phyloP scores from a whole-genome alignment of 768 basidiomycete genomes.

The Suillus subluteus region DNA sequence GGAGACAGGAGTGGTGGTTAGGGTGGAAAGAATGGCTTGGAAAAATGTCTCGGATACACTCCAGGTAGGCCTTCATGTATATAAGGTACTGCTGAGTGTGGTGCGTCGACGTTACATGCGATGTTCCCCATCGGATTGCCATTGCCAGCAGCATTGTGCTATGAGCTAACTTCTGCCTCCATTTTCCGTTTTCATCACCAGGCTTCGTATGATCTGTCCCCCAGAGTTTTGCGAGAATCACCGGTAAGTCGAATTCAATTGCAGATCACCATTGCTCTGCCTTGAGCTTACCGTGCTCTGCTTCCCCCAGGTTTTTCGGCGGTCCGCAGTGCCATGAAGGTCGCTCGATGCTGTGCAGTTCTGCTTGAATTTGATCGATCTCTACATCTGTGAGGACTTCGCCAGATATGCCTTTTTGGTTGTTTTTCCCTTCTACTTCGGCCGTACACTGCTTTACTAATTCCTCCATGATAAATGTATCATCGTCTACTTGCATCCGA shows the following conservation, averaged over 20 bases:
- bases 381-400: no score
- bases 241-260: conserved; percentile 30
- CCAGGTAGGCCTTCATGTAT: conserved; percentile 32
- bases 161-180: conserved; percentile 21
- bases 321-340: conserved; percentile 22
- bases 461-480: no score
- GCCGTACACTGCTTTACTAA: no score
- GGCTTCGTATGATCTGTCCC: not conserved
- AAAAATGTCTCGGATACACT: conserved; percentile 22
- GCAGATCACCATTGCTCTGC: conserved; percentile 37
- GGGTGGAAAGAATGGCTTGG: conserved; percentile 23
- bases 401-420: no score
- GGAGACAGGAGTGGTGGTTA: conserved; percentile 39
- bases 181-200: not conserved
- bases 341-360: no score
- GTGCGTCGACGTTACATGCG: conserved; percentile 20
- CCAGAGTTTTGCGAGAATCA: conserved; percentile 37
- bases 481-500: no score
- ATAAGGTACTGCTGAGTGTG: conserved; percentile 21
- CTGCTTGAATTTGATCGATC: no score
- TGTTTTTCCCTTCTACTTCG: no score
- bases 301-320: conserved; percentile 22
- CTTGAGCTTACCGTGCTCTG: conserved; percentile 36
- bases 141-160: conserved; percentile 36
- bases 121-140: conserved; percentile 29